Conservation (phyloP, 306 rosid genomes). For the Dryas drummondii region DNA sequence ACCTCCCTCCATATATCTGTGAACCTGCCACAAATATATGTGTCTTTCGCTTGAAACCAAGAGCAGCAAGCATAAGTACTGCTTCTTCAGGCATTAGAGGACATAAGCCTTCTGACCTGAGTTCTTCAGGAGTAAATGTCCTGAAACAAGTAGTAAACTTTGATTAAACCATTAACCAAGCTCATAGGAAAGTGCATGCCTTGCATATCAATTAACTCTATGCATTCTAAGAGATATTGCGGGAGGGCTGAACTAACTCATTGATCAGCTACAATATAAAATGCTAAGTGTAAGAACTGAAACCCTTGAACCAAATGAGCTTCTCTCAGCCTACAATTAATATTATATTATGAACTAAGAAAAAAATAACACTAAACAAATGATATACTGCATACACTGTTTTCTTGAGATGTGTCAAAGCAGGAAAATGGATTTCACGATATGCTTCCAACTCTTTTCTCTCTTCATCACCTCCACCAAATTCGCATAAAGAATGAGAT, state of each 20-base stretch:
- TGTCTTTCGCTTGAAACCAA: constrained; percentile 90
- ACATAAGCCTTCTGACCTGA: constrained; percentile 87
- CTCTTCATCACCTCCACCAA: constrained; percentile 95
- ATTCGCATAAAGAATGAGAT: constrained; percentile 95
- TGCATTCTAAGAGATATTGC: neutral
- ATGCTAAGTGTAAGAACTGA: neutral
- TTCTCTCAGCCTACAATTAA: neutral
- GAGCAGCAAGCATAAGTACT: constrained; percentile 92
- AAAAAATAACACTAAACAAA: neutral
- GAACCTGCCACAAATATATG: constrained; percentile 87
- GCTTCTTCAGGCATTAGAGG: constrained; percentile 96
- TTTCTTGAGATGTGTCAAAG: constrained; percentile 60
- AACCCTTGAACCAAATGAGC: neutral
- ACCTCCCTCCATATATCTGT: constrained; percentile 79
- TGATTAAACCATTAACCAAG: constrained; percentile 1
- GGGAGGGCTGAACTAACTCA: neutral
- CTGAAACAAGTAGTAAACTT: constrained; percentile 42
- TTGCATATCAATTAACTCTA: constrained; percentile 11
- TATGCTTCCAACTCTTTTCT: constrained; percentile 81
- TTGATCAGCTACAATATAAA: neutral
- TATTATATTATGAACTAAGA: neutral
- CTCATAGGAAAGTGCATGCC: neutral
- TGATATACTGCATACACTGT: constrained; percentile 51
- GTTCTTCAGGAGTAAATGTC: constrained; percentile 77
- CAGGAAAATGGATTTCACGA: constrained; percentile 90